Evolutionary conservation across 2,329 filamentous ascomycete species (phyloP).

Genomic region (Ophiostoma sp.): DNA sequence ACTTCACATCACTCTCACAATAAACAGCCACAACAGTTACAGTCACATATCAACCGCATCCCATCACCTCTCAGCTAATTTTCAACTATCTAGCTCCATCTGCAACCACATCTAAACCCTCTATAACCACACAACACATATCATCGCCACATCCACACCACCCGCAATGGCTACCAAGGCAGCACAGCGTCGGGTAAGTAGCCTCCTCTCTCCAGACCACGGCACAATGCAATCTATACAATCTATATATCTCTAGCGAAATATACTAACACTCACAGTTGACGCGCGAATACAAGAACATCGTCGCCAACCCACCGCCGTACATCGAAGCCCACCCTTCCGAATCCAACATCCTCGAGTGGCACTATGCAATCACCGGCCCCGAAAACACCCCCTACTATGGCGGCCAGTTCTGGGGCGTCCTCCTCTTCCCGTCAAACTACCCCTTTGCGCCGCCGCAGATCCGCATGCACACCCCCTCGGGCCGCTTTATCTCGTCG

Average conservation of each 20-base stretch:
- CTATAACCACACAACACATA: neutral
- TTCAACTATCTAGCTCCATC: neutral
- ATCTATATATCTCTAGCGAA: neutral
- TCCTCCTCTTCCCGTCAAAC: conserved; percentile 87
- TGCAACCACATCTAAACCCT: neutral
- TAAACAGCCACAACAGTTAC: neutral
- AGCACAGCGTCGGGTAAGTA: conserved; percentile 1
- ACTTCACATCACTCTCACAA: too few relatives aligned
- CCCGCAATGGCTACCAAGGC: conserved; percentile 10
- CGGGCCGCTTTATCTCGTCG: conserved; percentile 88
- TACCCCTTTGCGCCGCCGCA: conserved; percentile 96
- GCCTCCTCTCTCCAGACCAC: neutral
- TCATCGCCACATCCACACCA: neutral
- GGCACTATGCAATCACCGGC: conserved; percentile 94
- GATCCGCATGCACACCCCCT: conserved; percentile 98
- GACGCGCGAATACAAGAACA: conserved; percentile 58
- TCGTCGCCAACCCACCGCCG: conserved; percentile 70
- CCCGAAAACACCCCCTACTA: conserved; percentile 92
- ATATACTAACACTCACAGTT: conserved; percentile 37
- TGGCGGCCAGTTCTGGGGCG: conserved; percentile 96
- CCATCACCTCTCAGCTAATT: neutral
- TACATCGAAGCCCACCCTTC: conserved; percentile 87
- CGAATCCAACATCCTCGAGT: conserved; percentile 89
- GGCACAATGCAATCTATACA: neutral
- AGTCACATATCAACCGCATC: neutral